Base-by-base conservation (phyloP, 1,284 basidiomycete genomes). In the Boletus hoseneyae region DNA sequence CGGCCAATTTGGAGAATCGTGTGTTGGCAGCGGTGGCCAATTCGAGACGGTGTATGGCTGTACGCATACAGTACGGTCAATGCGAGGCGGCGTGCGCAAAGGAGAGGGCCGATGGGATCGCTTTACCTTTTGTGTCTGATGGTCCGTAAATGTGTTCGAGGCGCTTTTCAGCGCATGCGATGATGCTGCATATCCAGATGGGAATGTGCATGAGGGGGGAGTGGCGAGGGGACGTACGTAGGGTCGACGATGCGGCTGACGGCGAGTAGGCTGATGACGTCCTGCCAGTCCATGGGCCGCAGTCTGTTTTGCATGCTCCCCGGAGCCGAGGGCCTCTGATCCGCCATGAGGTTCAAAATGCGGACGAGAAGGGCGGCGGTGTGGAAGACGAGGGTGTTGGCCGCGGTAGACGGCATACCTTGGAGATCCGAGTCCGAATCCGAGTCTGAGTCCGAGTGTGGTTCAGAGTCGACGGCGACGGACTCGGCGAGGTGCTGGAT, bases 251-350 rank as follows among this genome's bases (percentile, higher is more conserved):
- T 35, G 9, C 53, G 56, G n/a, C 45, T 40, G 41, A 55, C 58
- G 19, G 58, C 55, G 33, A 68, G 45, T 1, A 64, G 45, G 32
- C 47, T 50, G 35, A 68, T 46, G 32, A 65, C 55, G 48, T 67
- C 63, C 50, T 69, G 53, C 66, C 67, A 69, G 25, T 65, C 58
- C 58, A 65, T 60, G 8, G 55, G 48, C 48, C 48, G 59, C 3
- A 65, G 54, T 42, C 67, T 63, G 42, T 67, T 68, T 38, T 65
- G 67, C 65, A 68, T 66, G 40, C 65, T 69, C 30, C 55, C 66
- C 21, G 65, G 49, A 6, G 53, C 62, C 15, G 57, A 52, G 42
- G 63, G 66, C 3, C 63, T 45, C 18, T 65, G 63, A 34, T 64
- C 54, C 3, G 51, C 64, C 45, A 65, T 37, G 47, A 61, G 56